Conservation (phyloP, 169 alveolate genomes). For the Plasmodium ovale region DNA sequence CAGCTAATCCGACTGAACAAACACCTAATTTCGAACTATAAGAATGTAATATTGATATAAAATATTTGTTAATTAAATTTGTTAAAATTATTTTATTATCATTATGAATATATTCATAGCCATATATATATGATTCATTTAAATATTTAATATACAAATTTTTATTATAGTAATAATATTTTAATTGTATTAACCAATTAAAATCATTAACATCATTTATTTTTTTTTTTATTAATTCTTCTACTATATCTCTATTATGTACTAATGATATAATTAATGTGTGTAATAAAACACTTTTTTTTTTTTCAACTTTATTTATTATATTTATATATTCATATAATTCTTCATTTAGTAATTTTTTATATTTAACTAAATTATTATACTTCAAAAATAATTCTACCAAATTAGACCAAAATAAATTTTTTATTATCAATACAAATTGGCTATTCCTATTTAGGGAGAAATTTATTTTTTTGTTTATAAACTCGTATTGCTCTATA, state of each 20-base stretch:
- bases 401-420: slow-evolving; percentile 69
- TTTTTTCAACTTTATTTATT: slow-evolving; percentile 62
- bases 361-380: slow-evolving; percentile 53
- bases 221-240: slow-evolving; percentile 65
- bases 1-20: slow-evolving; percentile 99
- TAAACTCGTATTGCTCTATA: background rate
- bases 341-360: slow-evolving; percentile 64
- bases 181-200: slow-evolving; percentile 72
- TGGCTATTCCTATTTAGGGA: slow-evolving; percentile 61
- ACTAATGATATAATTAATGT: slow-evolving; percentile 66
- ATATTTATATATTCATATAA: slow-evolving; percentile 64
- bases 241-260: slow-evolving; percentile 69
- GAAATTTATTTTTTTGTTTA: slow-evolving; percentile 52
- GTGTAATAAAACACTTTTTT: slow-evolving; percentile 71
- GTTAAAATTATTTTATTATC: slow-evolving; percentile 97
- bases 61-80: slow-evolving; percentile 98
- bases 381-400: slow-evolving; percentile 57
- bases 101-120: slow-evolving; percentile 97
- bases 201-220: slow-evolving; percentile 57
- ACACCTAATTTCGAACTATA: slow-evolving; percentile 97
- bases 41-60: slow-evolving; percentile 96
- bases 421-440: slow-evolving; percentile 56
- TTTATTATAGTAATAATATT: slow-evolving; percentile 60
- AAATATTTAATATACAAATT: slow-evolving; percentile 69
- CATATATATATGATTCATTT: slow-evolving; percentile 92